These are phyloP conservation scores for Neurospora sp. DNA, from an alignment of 495 filamentous ascomycete species.

Conservation along the genomic window DNA sequence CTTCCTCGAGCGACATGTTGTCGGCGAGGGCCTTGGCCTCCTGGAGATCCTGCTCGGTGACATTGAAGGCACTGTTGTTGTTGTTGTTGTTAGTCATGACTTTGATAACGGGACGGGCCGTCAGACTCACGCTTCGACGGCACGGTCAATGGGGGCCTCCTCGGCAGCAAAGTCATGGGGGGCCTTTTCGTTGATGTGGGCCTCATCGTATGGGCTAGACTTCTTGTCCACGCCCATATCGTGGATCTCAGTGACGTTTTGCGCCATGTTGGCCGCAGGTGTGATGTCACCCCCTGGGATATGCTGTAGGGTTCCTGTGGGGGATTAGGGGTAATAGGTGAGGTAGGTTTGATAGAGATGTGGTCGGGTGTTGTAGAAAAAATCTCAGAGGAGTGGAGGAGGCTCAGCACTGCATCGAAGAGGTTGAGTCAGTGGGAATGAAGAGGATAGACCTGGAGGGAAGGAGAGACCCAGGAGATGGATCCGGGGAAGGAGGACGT, in stretches of 20 bases:
- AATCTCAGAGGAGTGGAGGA: neutral
- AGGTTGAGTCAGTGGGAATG: neutral
- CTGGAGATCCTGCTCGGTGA: conserved; percentile 16
- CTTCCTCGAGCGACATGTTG: conserved; percentile 16
- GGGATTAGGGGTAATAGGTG: neutral
- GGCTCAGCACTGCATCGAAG: neutral
- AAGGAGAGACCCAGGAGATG: neutral
- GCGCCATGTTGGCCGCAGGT: neutral
- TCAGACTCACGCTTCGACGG: conserved; percentile 2
- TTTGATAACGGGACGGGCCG: neutral
- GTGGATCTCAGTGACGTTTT: neutral
- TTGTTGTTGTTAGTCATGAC: neutral
- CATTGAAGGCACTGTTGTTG: conserved; percentile 10
- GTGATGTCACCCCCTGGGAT: neutral
- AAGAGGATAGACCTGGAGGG: neutral
- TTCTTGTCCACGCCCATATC: neutral
- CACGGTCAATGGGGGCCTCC: neutral
- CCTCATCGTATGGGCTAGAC: neutral
- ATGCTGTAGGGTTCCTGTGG: neutral
- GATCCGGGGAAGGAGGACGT: neutral
- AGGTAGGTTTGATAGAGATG: neutral
- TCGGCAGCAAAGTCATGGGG: neutral
- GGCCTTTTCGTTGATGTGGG: neutral
- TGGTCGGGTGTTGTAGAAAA: neutral
- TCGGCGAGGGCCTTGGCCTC: conserved; percentile 18